Base-by-base conservation (phyloP, 768 basidiomycete genomes). In the Psilocybe azurescens region DNA sequence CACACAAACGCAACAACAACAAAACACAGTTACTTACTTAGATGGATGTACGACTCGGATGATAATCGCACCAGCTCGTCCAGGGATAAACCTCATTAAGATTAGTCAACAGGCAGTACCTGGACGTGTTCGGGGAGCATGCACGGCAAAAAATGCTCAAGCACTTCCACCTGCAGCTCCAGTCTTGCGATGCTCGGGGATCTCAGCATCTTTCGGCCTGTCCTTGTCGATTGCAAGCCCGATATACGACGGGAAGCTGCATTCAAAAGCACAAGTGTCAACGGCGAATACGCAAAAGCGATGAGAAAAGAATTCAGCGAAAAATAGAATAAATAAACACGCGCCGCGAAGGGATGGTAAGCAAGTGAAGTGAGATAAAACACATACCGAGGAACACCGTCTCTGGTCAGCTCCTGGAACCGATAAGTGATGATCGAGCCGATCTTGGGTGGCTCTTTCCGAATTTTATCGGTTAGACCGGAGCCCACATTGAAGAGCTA, bases 401-500 rank as follows among this genome's bases (percentile, higher is more conserved):
- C 82, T 61, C 75, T 79, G 1, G 85, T 86, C 16, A 88, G 72
- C 67, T 87, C 86, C 65, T 86, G 85, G 70, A 87, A 88, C 33
- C 84, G 78, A 72, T 88, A 88, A 0, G 77, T 77, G 36, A 88
- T 81, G 60, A 88, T 86, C 0, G 79, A 70, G 5, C 85, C 86
- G 33, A 86, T 69, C 64, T 81, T 81, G 3, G 86, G 85, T 16
- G 86, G 86, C 39, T 78, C 77, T 59, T 75, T 75, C 60, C 86
- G 81, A 58, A 82, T 82, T 61, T 81, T 82, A 68, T 87, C 85
- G 14, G 74, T 80, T 41, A 88, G 71, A 1, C 86, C 86, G 2
- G 81, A 82, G 9, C 86, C 86, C 3, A 85, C 83, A 57, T 79
- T 85, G 74, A 88, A 88, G 2, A 73, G 79, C 86, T 86, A n/a